Evolutionary conservation across 2,329 filamentous ascomycete species (phyloP).

Genomic region (Sphaerulina musiva): DNA sequence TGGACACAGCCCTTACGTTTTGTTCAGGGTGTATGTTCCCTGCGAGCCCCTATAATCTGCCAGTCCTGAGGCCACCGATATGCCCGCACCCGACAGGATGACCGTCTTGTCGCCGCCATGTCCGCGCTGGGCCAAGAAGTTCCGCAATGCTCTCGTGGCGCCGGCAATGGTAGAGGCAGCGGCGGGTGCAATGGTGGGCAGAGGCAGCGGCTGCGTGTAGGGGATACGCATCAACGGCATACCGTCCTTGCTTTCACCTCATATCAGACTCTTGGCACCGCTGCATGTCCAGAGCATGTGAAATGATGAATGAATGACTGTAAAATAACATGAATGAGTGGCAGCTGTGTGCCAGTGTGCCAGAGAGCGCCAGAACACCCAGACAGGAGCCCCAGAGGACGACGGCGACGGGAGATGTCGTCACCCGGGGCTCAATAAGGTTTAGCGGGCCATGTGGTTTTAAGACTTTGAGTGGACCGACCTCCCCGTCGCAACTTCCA

Average conservation of each 20-base stretch:
- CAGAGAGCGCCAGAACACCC: too few relatives aligned
- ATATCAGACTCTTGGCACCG: neutral
- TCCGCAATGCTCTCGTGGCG: slow-evolving; percentile 67
- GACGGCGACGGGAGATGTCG: slow-evolving; percentile 4
- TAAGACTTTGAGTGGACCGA: neutral
- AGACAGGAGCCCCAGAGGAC: neutral
- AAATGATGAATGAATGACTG: neutral
- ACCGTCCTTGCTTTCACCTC: neutral
- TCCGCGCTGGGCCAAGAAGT: slow-evolving; percentile 58
- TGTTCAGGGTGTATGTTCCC: slow-evolving; percentile 89
- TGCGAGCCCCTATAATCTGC: slow-evolving; percentile 86
- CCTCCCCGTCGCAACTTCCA: neutral
- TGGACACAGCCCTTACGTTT: slow-evolving; percentile 40
- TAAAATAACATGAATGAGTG: neutral
- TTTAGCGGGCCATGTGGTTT: neutral
- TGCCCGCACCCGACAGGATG: slow-evolving; percentile 74
- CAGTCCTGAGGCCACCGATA: slow-evolving; percentile 86
- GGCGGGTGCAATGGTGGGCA: slow-evolving; percentile 66
- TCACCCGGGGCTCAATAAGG: neutral
- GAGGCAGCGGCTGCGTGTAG: slow-evolving; percentile 74
- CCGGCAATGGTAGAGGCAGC: slow-evolving; percentile 64
- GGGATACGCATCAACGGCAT: slow-evolving; percentile 70
- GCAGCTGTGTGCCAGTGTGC: neutral
- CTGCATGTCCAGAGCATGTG: slow-evolving; percentile 2
- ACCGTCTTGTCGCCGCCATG: slow-evolving; percentile 52